phyloP scores from a whole-genome alignment of 805 yeast genomes.

The Candida suzukii region DNA sequence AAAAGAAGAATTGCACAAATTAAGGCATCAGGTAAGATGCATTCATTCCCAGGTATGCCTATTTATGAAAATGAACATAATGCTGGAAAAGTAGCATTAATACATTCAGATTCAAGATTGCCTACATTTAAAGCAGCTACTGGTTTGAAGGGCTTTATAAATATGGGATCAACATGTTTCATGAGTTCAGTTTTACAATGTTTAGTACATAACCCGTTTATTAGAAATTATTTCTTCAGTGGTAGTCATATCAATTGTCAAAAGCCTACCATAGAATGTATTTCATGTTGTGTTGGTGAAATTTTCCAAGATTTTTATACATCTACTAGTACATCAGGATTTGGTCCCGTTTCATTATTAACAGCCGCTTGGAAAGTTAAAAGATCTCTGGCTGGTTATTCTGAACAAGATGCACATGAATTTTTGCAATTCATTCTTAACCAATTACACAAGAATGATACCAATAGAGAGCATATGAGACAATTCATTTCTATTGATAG shows the following conservation, averaged over 20 bases:
- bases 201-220: constrained; percentile 81
- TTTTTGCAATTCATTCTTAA: constrained; percentile 89
- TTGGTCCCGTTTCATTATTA: constrained; percentile 74
- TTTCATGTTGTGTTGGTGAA: constrained; percentile 80
- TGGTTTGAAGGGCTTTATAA: constrained; percentile 85
- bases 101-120: constrained; percentile 25
- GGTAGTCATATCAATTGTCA: constrained; percentile 63
- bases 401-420: constrained; percentile 98
- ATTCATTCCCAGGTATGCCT: constrained; percentile 24
- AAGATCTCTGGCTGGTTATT: constrained; percentile 84
- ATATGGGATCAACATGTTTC: constrained; percentile 96
- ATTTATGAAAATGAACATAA: constrained; percentile 21
- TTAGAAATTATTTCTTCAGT: constrained; percentile 68
- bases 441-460: constrained; percentile 60
- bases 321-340: constrained; percentile 52
- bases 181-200: constrained; percentile 92
- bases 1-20: constrained; percentile 32
- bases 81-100: constrained; percentile 15
- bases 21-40: constrained; percentile 10
- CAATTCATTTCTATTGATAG: constrained; percentile 2
- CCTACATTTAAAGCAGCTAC: constrained; percentile 53
- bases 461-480: constrained; percentile 12
- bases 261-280: constrained; percentile 40
- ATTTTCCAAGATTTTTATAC: constrained; percentile 73
- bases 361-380: constrained; percentile 86